Conservation (phyloP, 495 filamentous ascomycete species). For the Xylaria telfairii region DNA sequence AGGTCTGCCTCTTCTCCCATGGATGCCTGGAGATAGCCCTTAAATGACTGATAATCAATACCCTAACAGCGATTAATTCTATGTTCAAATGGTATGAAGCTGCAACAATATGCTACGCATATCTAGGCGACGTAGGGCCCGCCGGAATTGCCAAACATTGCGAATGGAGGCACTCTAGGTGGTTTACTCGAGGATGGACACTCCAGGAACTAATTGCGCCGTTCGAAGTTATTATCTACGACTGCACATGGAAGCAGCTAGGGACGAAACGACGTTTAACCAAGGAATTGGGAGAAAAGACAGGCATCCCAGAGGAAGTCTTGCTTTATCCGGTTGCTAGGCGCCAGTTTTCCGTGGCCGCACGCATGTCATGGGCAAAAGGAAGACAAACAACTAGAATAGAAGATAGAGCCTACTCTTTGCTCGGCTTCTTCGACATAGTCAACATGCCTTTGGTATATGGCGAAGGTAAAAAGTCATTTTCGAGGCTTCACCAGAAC, state of each 20-base stretch:
- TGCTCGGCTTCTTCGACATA: slow-evolving; percentile 21
- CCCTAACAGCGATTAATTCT: slow-evolving; percentile 8
- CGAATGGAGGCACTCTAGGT: slow-evolving; percentile 11
- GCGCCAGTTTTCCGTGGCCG: slow-evolving; percentile 9
- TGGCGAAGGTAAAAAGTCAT: slow-evolving; percentile 14
- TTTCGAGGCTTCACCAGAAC: slow-evolving; percentile 8
- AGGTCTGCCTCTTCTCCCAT: slow-evolving; percentile 9
- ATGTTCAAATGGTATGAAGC: slow-evolving; percentile 30
- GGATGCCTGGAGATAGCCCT: slow-evolving; percentile 16
- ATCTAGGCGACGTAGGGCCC: slow-evolving; percentile 28
- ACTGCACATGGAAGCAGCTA: slow-evolving; percentile 31
- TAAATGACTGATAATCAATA: slow-evolving; percentile 25
- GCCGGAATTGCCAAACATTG: neutral
- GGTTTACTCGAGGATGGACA: slow-evolving; percentile 18
- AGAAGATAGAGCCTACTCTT: slow-evolving; percentile 26
- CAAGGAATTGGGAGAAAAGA: slow-evolving; percentile 21
- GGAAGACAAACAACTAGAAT: slow-evolving; percentile 20
- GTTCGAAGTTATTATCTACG: slow-evolving; percentile 33
- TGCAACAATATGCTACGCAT: slow-evolving; percentile 34
- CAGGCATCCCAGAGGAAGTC: slow-evolving; percentile 30
- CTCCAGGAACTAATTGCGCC: slow-evolving; percentile 38
- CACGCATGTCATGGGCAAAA: slow-evolving; percentile 25
- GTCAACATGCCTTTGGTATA: slow-evolving; percentile 23
- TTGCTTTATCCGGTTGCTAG: neutral
- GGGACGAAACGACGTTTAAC: slow-evolving; percentile 29